Evolutionary conservation across 768 basidiomycete species (phyloP), one percentile per base, ranked within the genome.

Genomic region (Chalciporus piperatus): DNA sequence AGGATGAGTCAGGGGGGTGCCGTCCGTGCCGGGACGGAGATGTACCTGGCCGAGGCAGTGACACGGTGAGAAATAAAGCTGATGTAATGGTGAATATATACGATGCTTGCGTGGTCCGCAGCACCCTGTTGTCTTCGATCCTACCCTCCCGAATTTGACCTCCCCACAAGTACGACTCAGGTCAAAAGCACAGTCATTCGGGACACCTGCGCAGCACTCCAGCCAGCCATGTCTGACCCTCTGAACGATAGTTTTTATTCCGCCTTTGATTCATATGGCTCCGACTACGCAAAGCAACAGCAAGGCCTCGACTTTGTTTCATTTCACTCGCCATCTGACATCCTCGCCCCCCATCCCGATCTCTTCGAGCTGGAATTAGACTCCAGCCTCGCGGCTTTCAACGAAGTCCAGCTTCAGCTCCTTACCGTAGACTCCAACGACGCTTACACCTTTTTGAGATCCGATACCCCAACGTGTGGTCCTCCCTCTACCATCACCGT

Each of bases 341-440:
- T 87, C 71, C 76, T 83, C 61, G 87, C 85, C 47, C 87, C 89
- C 40, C 81, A 86, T 64, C 85, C 87, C 55, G 89, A 91, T 76
- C 77, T 83, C 57, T 92, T 92, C 73, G 90, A 92, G 67, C 79
- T 80, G 46, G 90, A 92, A 71, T 79, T 92, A 62, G 89, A 90
- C 71, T 75, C 74, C 30, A 79, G 74, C 72, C 80, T 89, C 61
- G 81, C 81, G 60, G 82, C 78, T 40, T 80, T 84, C 66, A 81
- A 86, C 73, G 78, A 83, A 56, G 70, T 75, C 66, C 76, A 82
- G 62, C 75, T 82, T 50, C 80, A 84, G 65, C 76, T 83, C 55
- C 74, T 83, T 58, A 78, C 80, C 60, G 80, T 87, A 55, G 81
- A 82, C 67, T 78, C 76, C 57, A 80, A 79, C 72, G 80, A 82